A percentile compares a stretch with the other conserved stretches of the same genome.
These are phyloP conservation scores for Pythium myriotylum DNA, from an alignment of 352 stramenopile genomes.

Conservation along the genomic window DNA sequence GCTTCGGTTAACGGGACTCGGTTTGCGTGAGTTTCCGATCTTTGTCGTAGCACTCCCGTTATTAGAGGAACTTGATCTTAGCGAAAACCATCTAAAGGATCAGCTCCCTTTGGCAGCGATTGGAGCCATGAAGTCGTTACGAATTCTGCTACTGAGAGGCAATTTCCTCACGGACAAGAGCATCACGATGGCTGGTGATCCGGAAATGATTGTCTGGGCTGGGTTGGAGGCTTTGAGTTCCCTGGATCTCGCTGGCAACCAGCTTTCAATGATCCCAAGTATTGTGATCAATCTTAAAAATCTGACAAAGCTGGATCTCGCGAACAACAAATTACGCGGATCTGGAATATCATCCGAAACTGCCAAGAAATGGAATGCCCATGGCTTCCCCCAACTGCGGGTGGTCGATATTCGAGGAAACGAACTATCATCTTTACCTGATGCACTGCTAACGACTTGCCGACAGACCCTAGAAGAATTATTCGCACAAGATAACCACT, in stretches of 20 bases:
- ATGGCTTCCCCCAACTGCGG: slow-evolving; percentile 12
- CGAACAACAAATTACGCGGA: slow-evolving; percentile 20
- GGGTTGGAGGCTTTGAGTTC: background rate
- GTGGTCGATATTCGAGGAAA: slow-evolving; percentile 33
- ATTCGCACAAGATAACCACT: slow-evolving; percentile 47
- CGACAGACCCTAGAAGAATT: slow-evolving; percentile 33
- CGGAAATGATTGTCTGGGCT: background rate
- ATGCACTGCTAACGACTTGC: slow-evolving; percentile 38
- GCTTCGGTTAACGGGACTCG: slow-evolving; percentile 26
- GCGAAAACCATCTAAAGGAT: slow-evolving; percentile 33
- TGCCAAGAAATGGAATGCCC: background rate
- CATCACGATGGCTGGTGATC: background rate
- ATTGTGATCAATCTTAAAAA: slow-evolving; percentile 4
- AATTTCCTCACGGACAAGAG: slow-evolving; percentile 38
- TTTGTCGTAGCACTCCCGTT: slow-evolving; percentile 24
- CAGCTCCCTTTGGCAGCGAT: slow-evolving; percentile 20
- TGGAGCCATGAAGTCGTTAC: slow-evolving; percentile 23
- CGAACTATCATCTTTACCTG: slow-evolving; percentile 35
- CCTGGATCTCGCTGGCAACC: slow-evolving; percentile 40
- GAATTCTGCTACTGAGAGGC: slow-evolving; percentile 37
- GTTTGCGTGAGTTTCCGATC: slow-evolving; percentile 26
- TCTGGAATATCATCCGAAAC: background rate
- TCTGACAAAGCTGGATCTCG: slow-evolving; percentile 21
- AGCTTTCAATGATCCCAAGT: slow-evolving; percentile 20
- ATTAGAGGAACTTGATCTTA: slow-evolving; percentile 39